phyloP scores from a whole-genome alignment of 768 basidiomycete genomes.

The Lentinus brumalis region DNA sequence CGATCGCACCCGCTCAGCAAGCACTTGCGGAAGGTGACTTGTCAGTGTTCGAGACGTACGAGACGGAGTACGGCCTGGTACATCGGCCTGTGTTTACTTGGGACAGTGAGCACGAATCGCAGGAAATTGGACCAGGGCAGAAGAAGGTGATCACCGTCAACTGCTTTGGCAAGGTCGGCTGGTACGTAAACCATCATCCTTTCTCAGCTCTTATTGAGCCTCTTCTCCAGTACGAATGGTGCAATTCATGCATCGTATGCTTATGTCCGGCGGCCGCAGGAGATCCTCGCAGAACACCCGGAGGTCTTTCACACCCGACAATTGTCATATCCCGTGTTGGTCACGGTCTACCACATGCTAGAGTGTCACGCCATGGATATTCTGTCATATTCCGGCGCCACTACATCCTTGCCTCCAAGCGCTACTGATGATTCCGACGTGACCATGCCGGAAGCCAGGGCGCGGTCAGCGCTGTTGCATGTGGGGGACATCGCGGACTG shows the following conservation, averaged over 20 bases:
- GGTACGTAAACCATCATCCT: conserved; percentile 54
- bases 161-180: conserved; percentile 90
- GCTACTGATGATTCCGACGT: conserved; percentile 23
- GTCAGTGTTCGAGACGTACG: conserved; percentile 84
- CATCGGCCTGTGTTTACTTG: conserved; percentile 82
- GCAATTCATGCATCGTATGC: conserved; percentile 85
- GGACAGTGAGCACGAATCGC: conserved; percentile 45
- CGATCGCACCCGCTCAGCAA: conserved; percentile 73
- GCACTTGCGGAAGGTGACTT: conserved; percentile 79
- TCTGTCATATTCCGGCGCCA: conserved; percentile 55
- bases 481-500: conserved; percentile 60
- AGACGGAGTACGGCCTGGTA: conserved; percentile 82
- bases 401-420: conserved; percentile 12
- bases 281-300: conserved; percentile 32
- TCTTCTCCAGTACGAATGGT: conserved; percentile 65
- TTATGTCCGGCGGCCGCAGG: conserved; percentile 51
- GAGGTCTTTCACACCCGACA: conserved; percentile 84
- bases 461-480: conserved; percentile 35
- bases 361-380: conserved; percentile 86
- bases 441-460: conserved; percentile 18
- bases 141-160: conserved; percentile 66
- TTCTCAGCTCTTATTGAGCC: conserved; percentile 16
- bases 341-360: conserved; percentile 95
- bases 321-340: conserved; percentile 82
- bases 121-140: conserved; percentile 70